These are phyloP conservation scores for Dimocarpus longan DNA, from an alignment of 345 rosid genomes.

Conservation along the genomic window DNA sequence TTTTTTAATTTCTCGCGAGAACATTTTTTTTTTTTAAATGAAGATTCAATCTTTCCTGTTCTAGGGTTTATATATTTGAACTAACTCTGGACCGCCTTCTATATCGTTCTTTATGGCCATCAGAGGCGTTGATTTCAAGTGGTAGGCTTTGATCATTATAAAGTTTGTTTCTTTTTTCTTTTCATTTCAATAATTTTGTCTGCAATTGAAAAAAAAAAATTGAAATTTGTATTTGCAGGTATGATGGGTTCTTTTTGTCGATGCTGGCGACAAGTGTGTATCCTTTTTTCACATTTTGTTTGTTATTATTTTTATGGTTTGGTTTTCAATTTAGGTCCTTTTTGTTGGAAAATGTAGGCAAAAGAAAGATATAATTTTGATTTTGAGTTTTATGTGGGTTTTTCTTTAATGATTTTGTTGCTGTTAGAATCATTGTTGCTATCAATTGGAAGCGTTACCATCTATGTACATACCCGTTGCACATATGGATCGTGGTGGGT, in stretches of 20 bases:
- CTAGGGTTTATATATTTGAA: conserved; percentile 25
- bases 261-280: conserved; percentile 99
- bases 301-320: neutral
- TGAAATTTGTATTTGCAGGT: conserved; percentile 59
- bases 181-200: neutral
- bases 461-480: conserved; percentile 79
- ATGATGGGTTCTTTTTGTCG: conserved; percentile 98
- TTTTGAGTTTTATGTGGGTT: neutral
- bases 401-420: conserved; percentile 37
- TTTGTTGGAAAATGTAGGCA: conserved; percentile 9
- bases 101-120: conserved; percentile 57
- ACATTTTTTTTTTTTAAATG: neutral
- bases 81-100: neutral
- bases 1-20: too few species aligned
- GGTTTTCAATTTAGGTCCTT: neutral
- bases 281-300: conserved; percentile 43
- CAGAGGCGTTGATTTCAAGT: conserved; percentile 94
- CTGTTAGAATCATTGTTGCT: conserved; percentile 76
- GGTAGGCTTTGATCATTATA: conserved; percentile 50
- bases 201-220: neutral
- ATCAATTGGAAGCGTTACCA: conserved; percentile 86
- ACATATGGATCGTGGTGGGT: conserved; percentile 98
- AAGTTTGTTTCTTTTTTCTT: neutral
- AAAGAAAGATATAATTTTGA: neutral
- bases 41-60: conserved; percentile 2